Evolutionary conservation across 768 basidiomycete genomes (phyloP).

Genomic region (Trametes cubensis): DNA sequence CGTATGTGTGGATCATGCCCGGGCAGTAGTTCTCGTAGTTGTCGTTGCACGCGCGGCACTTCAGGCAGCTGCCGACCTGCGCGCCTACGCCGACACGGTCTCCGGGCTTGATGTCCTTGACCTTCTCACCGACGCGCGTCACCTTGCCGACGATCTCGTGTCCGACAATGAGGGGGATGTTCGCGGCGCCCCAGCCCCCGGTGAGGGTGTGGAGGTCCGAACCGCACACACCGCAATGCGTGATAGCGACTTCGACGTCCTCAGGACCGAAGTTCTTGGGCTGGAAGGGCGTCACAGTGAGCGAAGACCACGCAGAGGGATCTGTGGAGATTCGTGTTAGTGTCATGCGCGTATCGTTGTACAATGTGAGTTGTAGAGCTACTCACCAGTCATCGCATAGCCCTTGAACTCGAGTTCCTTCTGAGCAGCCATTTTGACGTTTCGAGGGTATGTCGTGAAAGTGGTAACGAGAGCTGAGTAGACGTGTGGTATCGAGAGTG

Average conservation of each 20-base stretch:
- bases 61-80: slow-evolving; percentile 55
- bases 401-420: slow-evolving; percentile 32
- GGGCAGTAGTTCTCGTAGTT: slow-evolving; percentile 62
- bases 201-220: slow-evolving; percentile 54
- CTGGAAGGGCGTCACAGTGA: slow-evolving; percentile 48
- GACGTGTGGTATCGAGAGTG: background rate
- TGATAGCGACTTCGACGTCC: slow-evolving; percentile 60
- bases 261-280: slow-evolving; percentile 57
- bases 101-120: slow-evolving; percentile 52
- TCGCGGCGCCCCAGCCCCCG: slow-evolving; percentile 40
- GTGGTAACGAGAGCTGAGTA: background rate
- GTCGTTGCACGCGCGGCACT: slow-evolving; percentile 52
- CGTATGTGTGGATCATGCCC: slow-evolving; percentile 45
- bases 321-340: slow-evolving; percentile 12
- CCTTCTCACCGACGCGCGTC: slow-evolving; percentile 55
- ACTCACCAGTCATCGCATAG: slow-evolving; percentile 31
- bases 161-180: slow-evolving; percentile 34
- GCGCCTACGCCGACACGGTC: slow-evolving; percentile 56
- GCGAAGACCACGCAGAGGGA: slow-evolving; percentile 40
- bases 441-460: background rate
- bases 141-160: slow-evolving; percentile 65
- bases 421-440: slow-evolving; percentile 17
- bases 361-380: background rate
- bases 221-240: slow-evolving; percentile 53
- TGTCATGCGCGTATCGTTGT: background rate